phyloP scores from a whole-genome alignment of 306 rosid species.

The Hylodesmum podocarpum region DNA sequence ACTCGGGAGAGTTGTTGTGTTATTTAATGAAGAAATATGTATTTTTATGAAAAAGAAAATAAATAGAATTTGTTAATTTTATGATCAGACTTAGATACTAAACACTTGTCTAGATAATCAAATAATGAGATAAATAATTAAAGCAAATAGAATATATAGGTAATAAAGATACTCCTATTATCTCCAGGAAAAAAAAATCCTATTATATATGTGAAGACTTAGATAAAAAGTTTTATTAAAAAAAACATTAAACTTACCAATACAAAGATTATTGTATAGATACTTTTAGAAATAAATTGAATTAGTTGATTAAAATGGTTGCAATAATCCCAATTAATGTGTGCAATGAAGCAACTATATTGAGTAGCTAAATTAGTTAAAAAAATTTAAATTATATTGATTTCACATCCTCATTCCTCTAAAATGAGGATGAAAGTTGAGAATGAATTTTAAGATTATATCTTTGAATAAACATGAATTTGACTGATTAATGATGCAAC shows the following conservation, averaged over 20 bases:
- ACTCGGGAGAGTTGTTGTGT: neutral
- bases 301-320: no score
- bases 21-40: neutral
- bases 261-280: no score
- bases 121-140: neutral
- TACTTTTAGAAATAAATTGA: no score
- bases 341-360: no score
- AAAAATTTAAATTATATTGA: neutral
- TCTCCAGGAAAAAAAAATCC: no score
- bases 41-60: neutral
- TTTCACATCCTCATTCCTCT: neutral
- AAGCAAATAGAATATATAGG: neutral
- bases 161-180: neutral
- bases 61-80: neutral
- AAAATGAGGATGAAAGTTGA: no score
- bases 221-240: no score
- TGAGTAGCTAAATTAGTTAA: no score
- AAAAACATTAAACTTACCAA: no score
- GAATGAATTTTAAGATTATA: no score
- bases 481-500: neutral
- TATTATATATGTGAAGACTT: no score
- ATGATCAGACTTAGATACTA: neutral
- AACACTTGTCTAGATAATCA: neutral
- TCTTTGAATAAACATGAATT: neutral
- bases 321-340: no score